Conservation (phyloP, 2,329 filamentous ascomycete species). For the Aureobasidium uvarum region DNA sequence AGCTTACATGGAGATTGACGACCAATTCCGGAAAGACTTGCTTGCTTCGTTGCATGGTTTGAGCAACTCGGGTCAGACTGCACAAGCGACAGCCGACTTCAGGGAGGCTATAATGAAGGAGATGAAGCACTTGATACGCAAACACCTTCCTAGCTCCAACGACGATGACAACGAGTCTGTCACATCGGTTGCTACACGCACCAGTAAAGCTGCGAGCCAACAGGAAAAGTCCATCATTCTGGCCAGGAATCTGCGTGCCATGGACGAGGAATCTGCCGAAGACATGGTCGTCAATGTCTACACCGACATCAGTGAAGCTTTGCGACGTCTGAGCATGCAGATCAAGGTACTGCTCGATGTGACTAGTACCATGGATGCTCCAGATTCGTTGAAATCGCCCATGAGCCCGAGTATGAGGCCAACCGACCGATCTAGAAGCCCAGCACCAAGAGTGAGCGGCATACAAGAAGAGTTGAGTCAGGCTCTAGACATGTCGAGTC, state of each 20-base stretch:
- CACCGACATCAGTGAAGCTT: conserved; percentile 78
- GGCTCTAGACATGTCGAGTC: conserved; percentile 71
- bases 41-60: conserved; percentile 71
- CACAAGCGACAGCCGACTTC: conserved; percentile 77
- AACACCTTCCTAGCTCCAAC: conserved; percentile 83
- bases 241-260: conserved; percentile 78
- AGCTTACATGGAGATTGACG: conserved; percentile 71
- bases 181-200: conserved; percentile 64
- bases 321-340: conserved; percentile 82
- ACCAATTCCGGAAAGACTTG: conserved; percentile 68
- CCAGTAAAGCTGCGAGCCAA: conserved; percentile 66
- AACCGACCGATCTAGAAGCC: conserved; percentile 4
- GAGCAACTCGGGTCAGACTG: conserved; percentile 76
- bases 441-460: conserved; percentile 30
- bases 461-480: conserved; percentile 73
- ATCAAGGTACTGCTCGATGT: conserved; percentile 94
- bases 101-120: conserved; percentile 81
- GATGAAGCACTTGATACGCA: conserved; percentile 78
- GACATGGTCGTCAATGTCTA: conserved; percentile 79
- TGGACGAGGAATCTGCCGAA: conserved; percentile 83
- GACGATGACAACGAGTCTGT: conserved; percentile 85
- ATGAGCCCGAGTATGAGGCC: conserved; percentile 40
- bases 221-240: conserved; percentile 88
- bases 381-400: conserved; percentile 44
- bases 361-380: conserved; percentile 67